Evolutionary conservation across 1,139 yeast species (phyloP).

Genomic region (Lodderomyces metapsilosis): DNA sequence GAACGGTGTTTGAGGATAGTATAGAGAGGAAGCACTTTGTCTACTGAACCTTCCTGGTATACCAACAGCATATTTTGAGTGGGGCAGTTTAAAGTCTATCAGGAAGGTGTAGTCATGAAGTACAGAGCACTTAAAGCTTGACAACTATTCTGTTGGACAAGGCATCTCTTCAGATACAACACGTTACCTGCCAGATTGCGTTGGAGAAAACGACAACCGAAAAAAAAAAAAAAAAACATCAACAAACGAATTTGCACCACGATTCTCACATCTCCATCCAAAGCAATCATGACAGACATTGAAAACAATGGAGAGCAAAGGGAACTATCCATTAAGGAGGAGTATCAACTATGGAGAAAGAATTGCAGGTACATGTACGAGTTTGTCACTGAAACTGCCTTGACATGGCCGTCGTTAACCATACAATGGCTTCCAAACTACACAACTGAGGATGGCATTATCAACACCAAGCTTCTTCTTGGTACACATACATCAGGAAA

Average conservation of each 20-base stretch:
- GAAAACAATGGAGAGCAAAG: constrained; percentile 2
- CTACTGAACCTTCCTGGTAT: too few relatives aligned
- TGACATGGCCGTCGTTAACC: constrained; percentile 79
- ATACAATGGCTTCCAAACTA: constrained; percentile 70
- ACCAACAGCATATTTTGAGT: too few relatives aligned
- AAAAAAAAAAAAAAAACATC: background rate
- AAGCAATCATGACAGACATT: background rate
- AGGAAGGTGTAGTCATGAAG: too few relatives aligned
- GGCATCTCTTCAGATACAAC: too few relatives aligned
- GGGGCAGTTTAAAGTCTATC: too few relatives aligned
- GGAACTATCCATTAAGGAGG: constrained; percentile 50
- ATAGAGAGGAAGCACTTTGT: too few relatives aligned
- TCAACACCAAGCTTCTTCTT: constrained; percentile 52
- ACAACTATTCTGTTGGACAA: too few relatives aligned
- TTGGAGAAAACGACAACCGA: too few relatives aligned
- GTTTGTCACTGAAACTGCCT: constrained; percentile 73
- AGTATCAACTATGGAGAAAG: constrained; percentile 75
- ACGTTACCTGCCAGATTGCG: too few relatives aligned
- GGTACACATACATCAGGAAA: constrained; percentile 90
- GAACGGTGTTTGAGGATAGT: too few relatives aligned
- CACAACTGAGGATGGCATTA: constrained; percentile 25
- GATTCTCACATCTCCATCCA: background rate
- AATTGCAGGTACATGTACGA: constrained; percentile 80
- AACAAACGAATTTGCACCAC: background rate
- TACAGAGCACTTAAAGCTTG: too few relatives aligned